These are phyloP conservation scores for Malassezia brasiliensis DNA, from an alignment of 1,284 basidiomycete genomes.

Conservation along the genomic window DNA sequence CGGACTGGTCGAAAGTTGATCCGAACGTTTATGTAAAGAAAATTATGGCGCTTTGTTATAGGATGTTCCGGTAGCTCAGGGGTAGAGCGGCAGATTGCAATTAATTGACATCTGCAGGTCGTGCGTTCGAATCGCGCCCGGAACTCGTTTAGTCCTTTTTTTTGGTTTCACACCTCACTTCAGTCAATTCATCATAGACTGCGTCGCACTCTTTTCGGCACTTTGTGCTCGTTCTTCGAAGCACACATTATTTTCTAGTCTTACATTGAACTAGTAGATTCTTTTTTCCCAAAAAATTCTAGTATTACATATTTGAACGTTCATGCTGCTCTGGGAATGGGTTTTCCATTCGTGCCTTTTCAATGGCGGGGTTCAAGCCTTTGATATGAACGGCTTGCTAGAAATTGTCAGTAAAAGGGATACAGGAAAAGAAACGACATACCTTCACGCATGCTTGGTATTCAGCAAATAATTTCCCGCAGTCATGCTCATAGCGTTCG, in stretches of 20 bases:
- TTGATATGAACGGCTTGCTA: constrained; percentile 74
- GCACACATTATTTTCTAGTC: too few relatives aligned
- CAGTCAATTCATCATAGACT: too few relatives aligned
- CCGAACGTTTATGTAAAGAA: too few relatives aligned
- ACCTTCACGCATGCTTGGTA: constrained; percentile 74
- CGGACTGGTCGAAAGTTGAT: too few relatives aligned
- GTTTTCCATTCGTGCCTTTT: constrained; percentile 58
- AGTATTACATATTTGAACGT: neutral
- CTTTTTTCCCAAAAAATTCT: too few relatives aligned
- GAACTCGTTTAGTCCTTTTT: constrained; percentile 10
- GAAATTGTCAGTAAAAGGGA: neutral
- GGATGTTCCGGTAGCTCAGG: constrained; percentile 20
- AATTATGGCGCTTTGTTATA: neutral
- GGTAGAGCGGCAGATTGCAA: constrained; percentile 24
- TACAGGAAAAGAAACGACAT: constrained; percentile 20
- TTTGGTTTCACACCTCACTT: too few relatives aligned
- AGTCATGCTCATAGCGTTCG: constrained; percentile 61
- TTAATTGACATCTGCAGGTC: constrained; percentile 17
- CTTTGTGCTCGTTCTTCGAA: too few relatives aligned
- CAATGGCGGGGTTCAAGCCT: constrained; percentile 63
- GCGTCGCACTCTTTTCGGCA: neutral
- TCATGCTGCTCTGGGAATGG: constrained; percentile 37
- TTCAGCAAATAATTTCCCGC: constrained; percentile 66
- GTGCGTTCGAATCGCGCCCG: constrained; percentile 21
- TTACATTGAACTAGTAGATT: too few relatives aligned